Evolutionary conservation across 495 filamentous ascomycete species (phyloP), one percentile per base, ranked within the genome.

Genomic region (Aspergillus nanangensis): DNA sequence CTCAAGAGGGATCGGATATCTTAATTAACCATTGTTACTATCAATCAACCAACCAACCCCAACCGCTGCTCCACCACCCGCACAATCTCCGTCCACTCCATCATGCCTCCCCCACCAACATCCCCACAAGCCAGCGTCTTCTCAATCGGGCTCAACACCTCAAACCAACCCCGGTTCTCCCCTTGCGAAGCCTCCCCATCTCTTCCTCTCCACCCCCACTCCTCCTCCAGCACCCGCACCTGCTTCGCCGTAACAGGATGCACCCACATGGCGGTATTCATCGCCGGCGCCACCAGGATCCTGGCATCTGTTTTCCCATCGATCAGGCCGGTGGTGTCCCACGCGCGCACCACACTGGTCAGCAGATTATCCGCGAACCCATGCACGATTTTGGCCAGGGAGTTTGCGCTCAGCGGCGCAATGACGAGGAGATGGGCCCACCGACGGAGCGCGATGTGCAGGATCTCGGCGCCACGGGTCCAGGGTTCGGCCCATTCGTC

Each of bases 211-310:
- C n/a, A n/a, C 0, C 76, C 81, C 87, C 87, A 91, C 41, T 90
- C 84, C n/a, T 84, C 79, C 45, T 78, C 68, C 27, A 95, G 65
- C 0, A 85, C 63, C n/a, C 59, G 54, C 8, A 95, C 60, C 42
- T 94, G 86, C 50, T 80, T 78, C 37, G 58, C 68, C 0, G 90
- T 95, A 31, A 95, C 65, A 14, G 90, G 90, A 65, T 96, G 87
- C 41, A 71, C 70, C 84, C 84, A 95, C 92, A 95, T 95, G 3
- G 81, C 82, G n/a, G 82, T 88, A 67, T 94, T 92, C 88, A 94
- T 90, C 11, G 83, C 79, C 33, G 81, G 86, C 0, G 65, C 66
- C 17, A 65, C 61, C 32, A 72, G 57, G 17, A 76, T 65, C 33
- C 52, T 45, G 19, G 56, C 50, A 38, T 53, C 58, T 29, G 39